Conservation (phyloP, 192 early-diverging fungal species). For the Coemansia umbellata region DNA sequence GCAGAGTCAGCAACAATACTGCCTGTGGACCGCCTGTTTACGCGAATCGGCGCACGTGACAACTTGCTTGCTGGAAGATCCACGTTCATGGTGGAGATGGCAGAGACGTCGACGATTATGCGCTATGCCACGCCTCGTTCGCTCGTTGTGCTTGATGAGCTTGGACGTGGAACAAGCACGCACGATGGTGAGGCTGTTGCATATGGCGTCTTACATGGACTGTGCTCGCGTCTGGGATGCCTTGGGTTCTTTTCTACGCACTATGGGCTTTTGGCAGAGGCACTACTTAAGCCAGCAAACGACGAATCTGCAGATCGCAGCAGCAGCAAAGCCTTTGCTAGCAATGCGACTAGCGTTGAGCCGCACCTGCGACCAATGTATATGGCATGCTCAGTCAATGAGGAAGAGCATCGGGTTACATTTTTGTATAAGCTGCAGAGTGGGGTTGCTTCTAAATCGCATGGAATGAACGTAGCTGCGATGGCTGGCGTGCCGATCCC, state of each 20-base stretch:
- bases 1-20: slow-evolving; percentile 68
- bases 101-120: slow-evolving; percentile 90
- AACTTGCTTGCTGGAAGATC: slow-evolving; percentile 91
- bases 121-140: slow-evolving; percentile 84
- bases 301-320: not conserved
- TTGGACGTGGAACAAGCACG: slow-evolving; percentile 95
- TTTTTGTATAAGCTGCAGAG: slow-evolving; percentile 88
- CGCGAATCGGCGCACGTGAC: slow-evolving; percentile 97
- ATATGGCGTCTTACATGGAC: slow-evolving; percentile 79
- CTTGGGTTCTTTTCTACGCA: slow-evolving; percentile 95
- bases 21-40: slow-evolving; percentile 92
- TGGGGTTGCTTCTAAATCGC: slow-evolving; percentile 88
- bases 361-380: slow-evolving; percentile 77
- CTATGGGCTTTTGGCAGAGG: slow-evolving; percentile 86
- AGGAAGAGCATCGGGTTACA: slow-evolving; percentile 79
- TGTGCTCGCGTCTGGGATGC: slow-evolving; percentile 78
- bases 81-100: slow-evolving; percentile 96
- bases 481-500: slow-evolving; percentile 85
- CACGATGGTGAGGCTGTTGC: slow-evolving; percentile 98
- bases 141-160: slow-evolving; percentile 94
- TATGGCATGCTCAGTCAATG: slow-evolving; percentile 83
- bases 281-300: slow-evolving; percentile 54
- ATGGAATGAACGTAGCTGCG: slow-evolving; percentile 97
- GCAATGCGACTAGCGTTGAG: slow-evolving; percentile 44
- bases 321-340: not conserved